Base-by-base conservation (phyloP, 2,329 filamentous ascomycete genomes). In the Cyclaneusma minus region DNA sequence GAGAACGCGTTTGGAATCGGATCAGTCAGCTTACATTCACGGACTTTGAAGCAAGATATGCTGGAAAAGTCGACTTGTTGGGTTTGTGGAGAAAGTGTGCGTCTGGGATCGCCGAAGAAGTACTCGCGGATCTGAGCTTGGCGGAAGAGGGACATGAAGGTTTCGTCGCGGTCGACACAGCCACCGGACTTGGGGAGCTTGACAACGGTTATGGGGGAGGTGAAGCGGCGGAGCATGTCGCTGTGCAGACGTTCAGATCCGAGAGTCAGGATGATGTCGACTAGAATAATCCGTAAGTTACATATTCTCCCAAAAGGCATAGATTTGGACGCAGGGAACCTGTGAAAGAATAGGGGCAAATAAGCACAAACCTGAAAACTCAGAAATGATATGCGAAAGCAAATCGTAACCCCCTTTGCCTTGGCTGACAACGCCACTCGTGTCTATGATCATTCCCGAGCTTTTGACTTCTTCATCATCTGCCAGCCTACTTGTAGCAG, bases 121-220 rank as follows among this genome's bases (percentile, higher is more conserved):
- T 98, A 98, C 40, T 85, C 77, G 38, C 79, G 77, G 27, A 94
- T 84, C 26, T 79, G 68, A 1, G 77, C 68, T 42, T 91, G 80
- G 22, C 79, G 68, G 4, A 69, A 55, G 10, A 71, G 63, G 41
- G 81, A 78, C 61, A 85, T 70, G 48, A 82, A 91, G 0, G 55
- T 47, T 19, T 75, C 68, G 35, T 84, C 77, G 24, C 82, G 67
- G 42, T 81, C 70, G 2, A 81, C 80, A 19, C 81, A 84, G 13
- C 89, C 89, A 18, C 82, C 80, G 0, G 84, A 91, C 46, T 83
- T 84, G 34, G 84, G 72, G 8, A 98, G 61, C 30, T 74, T 72
- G 25, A 95, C 60, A 3, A 95, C 68, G 4, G 66, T 68, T 30
- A 94, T 70, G 1, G 63, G 50, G 35, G 92, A 82, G 16, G 74